Percentiles rank a stretch among this genome's conserved stretches.
These are phyloP conservation scores for Blastobotrys mokoenaii DNA, from an alignment of 805 yeast species.

Conservation along the genomic window DNA sequence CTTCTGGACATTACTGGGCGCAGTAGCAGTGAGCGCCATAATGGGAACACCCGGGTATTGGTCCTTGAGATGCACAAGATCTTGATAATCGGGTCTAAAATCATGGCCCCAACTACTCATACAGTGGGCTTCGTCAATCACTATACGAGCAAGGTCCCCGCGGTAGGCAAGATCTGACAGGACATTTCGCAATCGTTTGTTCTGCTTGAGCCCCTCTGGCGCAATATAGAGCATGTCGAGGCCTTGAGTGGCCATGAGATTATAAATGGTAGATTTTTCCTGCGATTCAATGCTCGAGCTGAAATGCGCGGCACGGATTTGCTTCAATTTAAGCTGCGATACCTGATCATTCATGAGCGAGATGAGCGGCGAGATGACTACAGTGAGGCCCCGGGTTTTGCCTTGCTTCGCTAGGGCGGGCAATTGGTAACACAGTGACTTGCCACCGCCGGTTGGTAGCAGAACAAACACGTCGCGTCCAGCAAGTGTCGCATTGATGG, in stretches of 20 bases:
- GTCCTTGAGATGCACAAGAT: slow-evolving; percentile 60
- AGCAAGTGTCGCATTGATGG: slow-evolving; percentile 60
- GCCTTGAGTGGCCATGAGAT: slow-evolving; percentile 36
- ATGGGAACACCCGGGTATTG: slow-evolving; percentile 76
- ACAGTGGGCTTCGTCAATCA: slow-evolving; percentile 97
- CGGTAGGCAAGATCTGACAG: slow-evolving; percentile 49
- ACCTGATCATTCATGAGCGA: slow-evolving; percentile 98
- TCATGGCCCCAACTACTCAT: slow-evolving; percentile 99
- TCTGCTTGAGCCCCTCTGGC: slow-evolving; percentile 87
- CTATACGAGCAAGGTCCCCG: slow-evolving; percentile 66
- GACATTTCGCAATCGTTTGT: slow-evolving; percentile 56
- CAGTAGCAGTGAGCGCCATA: slow-evolving; percentile 97
- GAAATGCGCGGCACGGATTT: slow-evolving; percentile 80
- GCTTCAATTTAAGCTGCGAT: slow-evolving; percentile 56
- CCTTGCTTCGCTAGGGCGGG: slow-evolving; percentile 83
- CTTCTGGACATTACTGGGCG: slow-evolving; percentile 78
- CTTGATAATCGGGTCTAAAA: slow-evolving; percentile 91
- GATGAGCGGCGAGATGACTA: slow-evolving; percentile 89
- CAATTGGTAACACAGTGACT: slow-evolving; percentile 88
- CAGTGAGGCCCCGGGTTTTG: slow-evolving; percentile 69
- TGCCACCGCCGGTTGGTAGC: slow-evolving; percentile 99
- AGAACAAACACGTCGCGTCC: slow-evolving; percentile 88
- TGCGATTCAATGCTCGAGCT: slow-evolving; percentile 69
- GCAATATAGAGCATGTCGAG: slow-evolving; percentile 77
- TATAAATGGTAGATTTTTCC: slow-evolving; percentile 49